Base-by-base conservation (phyloP, 306 rosid species). In the Rosa lucieae region DNA sequence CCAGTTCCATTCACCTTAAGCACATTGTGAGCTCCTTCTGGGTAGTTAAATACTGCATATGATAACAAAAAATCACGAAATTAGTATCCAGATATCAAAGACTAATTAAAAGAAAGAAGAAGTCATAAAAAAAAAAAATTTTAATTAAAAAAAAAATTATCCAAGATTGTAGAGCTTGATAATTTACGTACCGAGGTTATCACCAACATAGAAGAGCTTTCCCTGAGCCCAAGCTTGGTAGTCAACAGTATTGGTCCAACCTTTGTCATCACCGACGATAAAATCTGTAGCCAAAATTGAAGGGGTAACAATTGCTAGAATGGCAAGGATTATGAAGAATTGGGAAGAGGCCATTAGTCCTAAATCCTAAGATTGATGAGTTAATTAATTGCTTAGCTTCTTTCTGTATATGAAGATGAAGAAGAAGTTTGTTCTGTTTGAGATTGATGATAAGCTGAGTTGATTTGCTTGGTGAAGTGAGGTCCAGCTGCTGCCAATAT, bases 21-120 rank as follows among this genome's bases (percentile, higher is more conserved):
- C 7, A 87, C 85, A 43, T 71, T 82, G 76, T 84, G 85, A 3
- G 3, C 58, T 52, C 83, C 86, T 55, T 52, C 35, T 42, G 66
- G 37, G 59, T 87, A 87, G 10, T 59, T 78, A 23, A 87, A 87
- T 68, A 62, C 86, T 81, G 84, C 82, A 86, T 5, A 13, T 11
- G 1, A 12, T 12, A 43, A 1, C 46, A 63, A 8, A 68, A 37
- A 52, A 39, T 11, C 4, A 65, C 56, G 5, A 23, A 46, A 70
- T 6, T 12, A 48, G 5, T 48, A 12, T 48, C 11, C 17, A 48
- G 14, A 48, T 48, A 11, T 48, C 53, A 48, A 13, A 48, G 53
- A 43, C 8, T 47, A 32, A 32, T 32, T 32, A 47, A 47, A 47
- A 11, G 14, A 48, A 48, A 53, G 59, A 53, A 53, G 59, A 53